Evolutionary conservation across 2,329 filamentous ascomycete species (phyloP).

Genomic region (Phyllosticta paracitricarpa): DNA sequence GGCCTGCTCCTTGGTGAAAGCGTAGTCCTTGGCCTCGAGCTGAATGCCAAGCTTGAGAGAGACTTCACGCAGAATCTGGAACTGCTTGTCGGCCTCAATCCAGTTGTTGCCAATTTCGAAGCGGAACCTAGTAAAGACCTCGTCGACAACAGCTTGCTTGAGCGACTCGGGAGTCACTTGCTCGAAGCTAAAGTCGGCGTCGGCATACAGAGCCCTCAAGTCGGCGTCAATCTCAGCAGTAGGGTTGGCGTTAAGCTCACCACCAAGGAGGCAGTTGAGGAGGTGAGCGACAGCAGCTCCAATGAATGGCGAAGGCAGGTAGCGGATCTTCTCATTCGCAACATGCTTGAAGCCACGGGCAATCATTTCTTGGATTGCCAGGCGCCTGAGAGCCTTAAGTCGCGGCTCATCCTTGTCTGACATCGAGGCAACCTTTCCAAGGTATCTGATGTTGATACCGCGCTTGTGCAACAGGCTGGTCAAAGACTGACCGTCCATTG

Average conservation of each 20-base stretch:
- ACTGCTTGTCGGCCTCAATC: slow-evolving; percentile 55
- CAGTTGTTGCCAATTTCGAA: slow-evolving; percentile 62
- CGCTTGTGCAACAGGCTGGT: slow-evolving; percentile 87
- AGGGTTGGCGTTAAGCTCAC: slow-evolving; percentile 65
- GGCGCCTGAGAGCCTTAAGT: slow-evolving; percentile 64
- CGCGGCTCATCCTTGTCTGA: slow-evolving; percentile 52
- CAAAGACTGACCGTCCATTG: slow-evolving; percentile 94
- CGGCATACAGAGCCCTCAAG: slow-evolving; percentile 66
- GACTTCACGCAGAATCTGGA: slow-evolving; percentile 84
- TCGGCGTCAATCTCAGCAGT: slow-evolving; percentile 65
- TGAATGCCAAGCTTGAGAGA: slow-evolving; percentile 85
- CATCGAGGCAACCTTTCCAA: slow-evolving; percentile 71
- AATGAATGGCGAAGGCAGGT: slow-evolving; percentile 70
- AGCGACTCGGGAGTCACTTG: slow-evolving; percentile 65
- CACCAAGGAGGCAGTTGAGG: slow-evolving; percentile 84
- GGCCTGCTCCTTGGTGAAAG: slow-evolving; percentile 43
- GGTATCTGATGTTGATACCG: slow-evolving; percentile 91
- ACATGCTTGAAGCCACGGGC: slow-evolving; percentile 94
- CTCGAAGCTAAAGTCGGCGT: slow-evolving; percentile 74
- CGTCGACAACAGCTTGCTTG: slow-evolving; percentile 56
- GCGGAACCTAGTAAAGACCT: slow-evolving; percentile 66
- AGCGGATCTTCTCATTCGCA: slow-evolving; percentile 65
- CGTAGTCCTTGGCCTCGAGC: slow-evolving; percentile 67
- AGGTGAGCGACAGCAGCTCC: slow-evolving; percentile 73
- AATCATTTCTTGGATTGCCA: slow-evolving; percentile 86